These are phyloP conservation scores for Leccinum pellstonianum DNA, from an alignment of 768 basidiomycete species.

Conservation along the genomic window DNA sequence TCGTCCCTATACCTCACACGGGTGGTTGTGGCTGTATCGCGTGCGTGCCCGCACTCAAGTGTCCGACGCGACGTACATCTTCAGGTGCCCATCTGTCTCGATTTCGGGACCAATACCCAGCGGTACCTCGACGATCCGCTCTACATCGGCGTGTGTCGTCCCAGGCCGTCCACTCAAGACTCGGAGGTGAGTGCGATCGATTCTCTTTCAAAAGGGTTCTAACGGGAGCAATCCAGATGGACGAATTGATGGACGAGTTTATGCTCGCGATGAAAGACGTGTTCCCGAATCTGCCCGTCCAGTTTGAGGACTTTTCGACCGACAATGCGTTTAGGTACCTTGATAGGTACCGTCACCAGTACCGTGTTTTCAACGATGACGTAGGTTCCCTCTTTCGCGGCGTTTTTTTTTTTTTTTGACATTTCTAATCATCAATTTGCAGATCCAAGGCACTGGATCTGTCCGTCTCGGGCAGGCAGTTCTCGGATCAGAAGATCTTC, in stretches of 20 bases:
- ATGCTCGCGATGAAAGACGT: slow-evolving; percentile 64
- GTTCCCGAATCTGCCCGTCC: slow-evolving; percentile 68
- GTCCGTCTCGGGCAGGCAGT: slow-evolving; percentile 47
- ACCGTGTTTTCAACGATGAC: slow-evolving; percentile 72
- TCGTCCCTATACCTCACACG: slow-evolving; percentile 69
- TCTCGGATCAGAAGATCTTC: slow-evolving; percentile 53
- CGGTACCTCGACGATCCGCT: slow-evolving; percentile 67
- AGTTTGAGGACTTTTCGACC: slow-evolving; percentile 77
- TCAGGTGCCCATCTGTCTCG: slow-evolving; percentile 63
- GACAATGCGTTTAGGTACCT: slow-evolving; percentile 78
- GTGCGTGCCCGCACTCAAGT: slow-evolving; percentile 72
- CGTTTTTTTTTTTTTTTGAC: background rate
- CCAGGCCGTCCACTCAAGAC: slow-evolving; percentile 39
- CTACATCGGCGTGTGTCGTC: slow-evolving; percentile 68
- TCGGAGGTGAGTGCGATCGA: slow-evolving; percentile 35
- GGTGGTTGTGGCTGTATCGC: slow-evolving; percentile 83
- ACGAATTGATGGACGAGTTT: slow-evolving; percentile 74
- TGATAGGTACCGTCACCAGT: slow-evolving; percentile 54
- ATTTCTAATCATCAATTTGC: background rate
- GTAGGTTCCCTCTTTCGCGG: slow-evolving; percentile 37
- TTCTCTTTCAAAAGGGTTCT: background rate
- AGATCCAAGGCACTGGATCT: slow-evolving; percentile 74
- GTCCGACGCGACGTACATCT: background rate
- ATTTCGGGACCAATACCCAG: slow-evolving; percentile 76
- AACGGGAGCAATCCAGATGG: slow-evolving; percentile 44